Percentiles rank a stretch among this genome's conserved stretches.
Evolutionary conservation across 2,329 filamentous ascomycete genomes (phyloP).

Genomic region (Phaeosphaeria sp.): DNA sequence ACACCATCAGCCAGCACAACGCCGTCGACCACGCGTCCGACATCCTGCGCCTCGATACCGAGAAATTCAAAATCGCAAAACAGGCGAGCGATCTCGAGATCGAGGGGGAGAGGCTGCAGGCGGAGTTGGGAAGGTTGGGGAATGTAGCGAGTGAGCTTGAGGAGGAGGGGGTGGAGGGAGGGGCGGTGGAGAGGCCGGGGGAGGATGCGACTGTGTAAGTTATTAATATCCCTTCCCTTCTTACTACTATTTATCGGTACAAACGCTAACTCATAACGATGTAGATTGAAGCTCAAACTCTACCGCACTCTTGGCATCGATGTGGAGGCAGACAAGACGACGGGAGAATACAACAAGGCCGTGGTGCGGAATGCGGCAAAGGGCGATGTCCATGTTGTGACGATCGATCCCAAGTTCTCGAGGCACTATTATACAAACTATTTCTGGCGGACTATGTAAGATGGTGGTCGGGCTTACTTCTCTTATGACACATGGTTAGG

Average conservation of each 20-base stretch:
- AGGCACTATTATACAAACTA: constrained; percentile 93
- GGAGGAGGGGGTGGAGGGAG: constrained; percentile 83
- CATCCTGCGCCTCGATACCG: constrained; percentile 86
- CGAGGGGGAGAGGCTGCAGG: constrained; percentile 89
- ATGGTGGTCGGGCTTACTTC: neutral
- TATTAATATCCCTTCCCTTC: neutral
- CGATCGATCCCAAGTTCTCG: constrained; percentile 91
- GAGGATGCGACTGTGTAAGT: constrained; percentile 59
- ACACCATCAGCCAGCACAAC: constrained; percentile 77
- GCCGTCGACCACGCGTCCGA: constrained; percentile 80
- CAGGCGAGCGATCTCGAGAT: constrained; percentile 87
- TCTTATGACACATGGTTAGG: neutral
- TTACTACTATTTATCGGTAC: neutral
- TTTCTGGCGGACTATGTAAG: constrained; percentile 85
- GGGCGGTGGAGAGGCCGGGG: constrained; percentile 57
- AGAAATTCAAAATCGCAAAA: constrained; percentile 96
- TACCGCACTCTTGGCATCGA: constrained; percentile 92
- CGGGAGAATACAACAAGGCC: constrained; percentile 83
- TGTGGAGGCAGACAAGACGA: constrained; percentile 75
- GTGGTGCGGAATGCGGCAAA: constrained; percentile 84
- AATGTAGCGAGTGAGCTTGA: constrained; percentile 82
- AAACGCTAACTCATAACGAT: neutral
- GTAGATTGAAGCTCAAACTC: constrained; percentile 82
- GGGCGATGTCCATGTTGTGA: constrained; percentile 93
- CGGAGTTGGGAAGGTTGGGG: constrained; percentile 77